Conservation (phyloP, 2,329 filamentous ascomycete genomes). For the Rhynchosporium secalis region DNA sequence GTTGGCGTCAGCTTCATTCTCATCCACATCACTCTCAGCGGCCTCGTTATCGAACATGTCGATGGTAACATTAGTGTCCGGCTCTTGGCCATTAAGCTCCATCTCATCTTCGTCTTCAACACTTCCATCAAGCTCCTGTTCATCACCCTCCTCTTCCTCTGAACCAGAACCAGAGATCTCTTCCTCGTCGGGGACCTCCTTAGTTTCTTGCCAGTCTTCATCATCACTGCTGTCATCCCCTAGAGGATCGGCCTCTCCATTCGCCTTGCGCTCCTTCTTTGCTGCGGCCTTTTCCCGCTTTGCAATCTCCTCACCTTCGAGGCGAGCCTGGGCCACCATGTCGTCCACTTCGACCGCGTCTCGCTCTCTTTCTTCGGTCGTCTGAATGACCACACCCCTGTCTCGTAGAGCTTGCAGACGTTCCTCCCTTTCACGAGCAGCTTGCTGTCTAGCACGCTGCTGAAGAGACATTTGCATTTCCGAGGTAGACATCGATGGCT, state of each 20-base stretch:
- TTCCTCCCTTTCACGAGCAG: slow-evolving; percentile 72
- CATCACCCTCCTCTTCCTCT: slow-evolving; percentile 43
- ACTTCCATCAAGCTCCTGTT: slow-evolving; percentile 44
- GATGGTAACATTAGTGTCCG: slow-evolving; percentile 37
- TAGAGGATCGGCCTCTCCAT: slow-evolving; percentile 45
- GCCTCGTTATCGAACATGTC: slow-evolving; percentile 38
- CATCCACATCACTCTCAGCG: slow-evolving; percentile 45
- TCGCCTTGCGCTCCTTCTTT: slow-evolving; percentile 59
- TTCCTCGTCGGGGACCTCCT: slow-evolving; percentile 44
- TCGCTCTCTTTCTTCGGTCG: slow-evolving; percentile 79
- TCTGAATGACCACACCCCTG: slow-evolving; percentile 80
- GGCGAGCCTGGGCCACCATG: slow-evolving; percentile 78
- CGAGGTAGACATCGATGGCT: slow-evolving; percentile 62
- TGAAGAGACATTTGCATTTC: slow-evolving; percentile 70
- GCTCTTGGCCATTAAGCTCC: slow-evolving; percentile 46
- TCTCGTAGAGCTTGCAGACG: slow-evolving; percentile 74
- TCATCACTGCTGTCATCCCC: slow-evolving; percentile 55
- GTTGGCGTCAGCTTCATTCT: slow-evolving; percentile 37
- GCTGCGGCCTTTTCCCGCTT: slow-evolving; percentile 72
- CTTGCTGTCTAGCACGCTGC: slow-evolving; percentile 76
- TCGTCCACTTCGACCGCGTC: slow-evolving; percentile 85
- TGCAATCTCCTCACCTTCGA: slow-evolving; percentile 77
- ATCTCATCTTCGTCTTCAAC: slow-evolving; percentile 44
- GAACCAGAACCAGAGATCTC: slow-evolving; percentile 43
- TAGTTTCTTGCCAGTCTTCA: slow-evolving; percentile 53